A percentile compares a stretch with the other conserved stretches of the same genome.
Evolutionary conservation across 2,329 filamentous ascomycete species (phyloP).

Genomic region (Apiospora aurea): DNA sequence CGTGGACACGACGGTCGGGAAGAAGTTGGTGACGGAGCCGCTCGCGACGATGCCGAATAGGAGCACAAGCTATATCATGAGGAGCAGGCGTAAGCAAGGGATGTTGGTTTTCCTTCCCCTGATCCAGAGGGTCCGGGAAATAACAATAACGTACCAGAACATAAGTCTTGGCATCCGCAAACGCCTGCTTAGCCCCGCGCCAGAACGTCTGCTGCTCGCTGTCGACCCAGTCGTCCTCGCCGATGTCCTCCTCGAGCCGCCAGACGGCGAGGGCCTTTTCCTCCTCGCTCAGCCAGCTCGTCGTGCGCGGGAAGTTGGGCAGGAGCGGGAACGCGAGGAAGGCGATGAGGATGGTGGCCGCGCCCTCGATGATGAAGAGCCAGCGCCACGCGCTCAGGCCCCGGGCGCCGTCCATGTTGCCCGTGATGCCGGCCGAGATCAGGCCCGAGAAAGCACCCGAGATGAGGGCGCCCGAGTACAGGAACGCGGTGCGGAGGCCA

Average conservation of each 20-base stretch:
- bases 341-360: constrained; percentile 64
- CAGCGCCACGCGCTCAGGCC: constrained; percentile 48
- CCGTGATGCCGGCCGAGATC: constrained; percentile 69
- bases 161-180: constrained; percentile 66
- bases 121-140: too few relatives aligned
- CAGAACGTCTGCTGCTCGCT: constrained; percentile 62
- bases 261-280: constrained; percentile 64
- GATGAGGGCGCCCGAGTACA: constrained; percentile 73
- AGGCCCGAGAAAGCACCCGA: constrained; percentile 76
- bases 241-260: constrained; percentile 69
- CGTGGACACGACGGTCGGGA: constrained; percentile 73
- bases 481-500: constrained; percentile 66
- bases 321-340: constrained; percentile 58
- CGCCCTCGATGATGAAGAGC: constrained; percentile 75
- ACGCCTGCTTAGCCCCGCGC: constrained; percentile 61
- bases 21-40: constrained; percentile 71
- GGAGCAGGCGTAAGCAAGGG: too few relatives aligned
- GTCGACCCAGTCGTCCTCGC: constrained; percentile 68
- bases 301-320: constrained; percentile 71
- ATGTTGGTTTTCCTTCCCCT: too few relatives aligned
- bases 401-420: constrained; percentile 64
- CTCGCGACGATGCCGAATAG: constrained; percentile 64
- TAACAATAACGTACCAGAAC: constrained; percentile 52
- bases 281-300: constrained; percentile 62
- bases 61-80: constrained; percentile 53